A percentile compares a stretch with the other conserved stretches of the same genome.
Conservation (phyloP, 306 rosid genomes). For the Alnus rubra region DNA sequence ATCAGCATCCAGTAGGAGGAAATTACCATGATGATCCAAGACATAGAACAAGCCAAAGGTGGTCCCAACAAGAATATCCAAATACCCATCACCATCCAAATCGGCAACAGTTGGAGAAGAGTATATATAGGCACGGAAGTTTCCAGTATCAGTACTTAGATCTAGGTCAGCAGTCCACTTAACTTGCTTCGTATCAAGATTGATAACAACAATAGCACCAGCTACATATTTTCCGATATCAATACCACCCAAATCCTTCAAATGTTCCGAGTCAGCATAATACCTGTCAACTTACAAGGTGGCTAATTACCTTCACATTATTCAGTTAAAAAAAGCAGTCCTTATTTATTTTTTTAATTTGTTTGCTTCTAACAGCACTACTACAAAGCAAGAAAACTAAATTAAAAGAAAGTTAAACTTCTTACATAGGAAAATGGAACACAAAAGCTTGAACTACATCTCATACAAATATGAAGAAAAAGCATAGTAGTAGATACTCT, state of each 20-base stretch:
- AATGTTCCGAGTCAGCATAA: conserved; percentile 85
- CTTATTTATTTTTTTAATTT: not conserved
- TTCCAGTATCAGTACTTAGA: conserved; percentile 78
- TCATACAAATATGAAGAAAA: not conserved
- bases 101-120: conserved; percentile 91
- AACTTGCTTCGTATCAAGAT: conserved; percentile 91
- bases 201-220: conserved; percentile 85
- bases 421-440: not conserved
- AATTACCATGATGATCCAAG: conserved; percentile 91
- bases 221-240: conserved; percentile 90
- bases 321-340: conserved; percentile 18
- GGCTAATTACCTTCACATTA: conserved; percentile 40
- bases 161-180: conserved; percentile 92
- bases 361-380: conserved; percentile 4
- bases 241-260: conserved; percentile 88
- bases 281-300: conserved; percentile 73
- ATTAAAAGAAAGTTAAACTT: not conserved
- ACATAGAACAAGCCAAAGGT: conserved; percentile 89
- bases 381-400: conserved; percentile 18
- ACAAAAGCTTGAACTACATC: not conserved
- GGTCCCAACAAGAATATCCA: conserved; percentile 96
- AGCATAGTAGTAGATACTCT: not conserved
- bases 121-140: conserved; percentile 73
- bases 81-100: conserved; percentile 95
- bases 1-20: conserved; percentile 7